Conservation (phyloP, 371 early-diverging fungal genomes). For the Mortierella sp. region DNA sequence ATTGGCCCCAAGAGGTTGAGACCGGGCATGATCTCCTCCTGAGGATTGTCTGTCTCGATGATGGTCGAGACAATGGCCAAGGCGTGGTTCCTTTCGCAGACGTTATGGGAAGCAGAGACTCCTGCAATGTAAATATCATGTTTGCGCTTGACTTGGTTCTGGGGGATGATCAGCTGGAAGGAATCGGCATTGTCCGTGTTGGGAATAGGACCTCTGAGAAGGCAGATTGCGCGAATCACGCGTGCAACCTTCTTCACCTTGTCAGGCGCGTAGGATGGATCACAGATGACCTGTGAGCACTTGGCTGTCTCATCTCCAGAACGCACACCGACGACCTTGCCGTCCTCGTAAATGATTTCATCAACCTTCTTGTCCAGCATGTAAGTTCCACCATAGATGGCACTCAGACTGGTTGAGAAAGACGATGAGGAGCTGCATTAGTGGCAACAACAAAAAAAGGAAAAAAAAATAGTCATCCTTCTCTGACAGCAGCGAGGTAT, state of each 20-base stretch:
- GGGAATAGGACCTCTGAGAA: slow-evolving; percentile 94
- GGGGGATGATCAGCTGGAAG: slow-evolving; percentile 95
- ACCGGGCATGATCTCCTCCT: slow-evolving; percentile 90
- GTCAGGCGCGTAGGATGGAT: slow-evolving; percentile 92
- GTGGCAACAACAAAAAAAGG: too few species aligned
- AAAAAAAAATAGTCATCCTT: too few species aligned
- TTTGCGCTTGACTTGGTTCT: slow-evolving; percentile 92
- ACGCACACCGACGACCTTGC: slow-evolving; percentile 89
- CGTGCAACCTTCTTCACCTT: slow-evolving; percentile 82
- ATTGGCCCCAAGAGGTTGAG: slow-evolving; percentile 93
- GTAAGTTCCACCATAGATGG: slow-evolving; percentile 98
- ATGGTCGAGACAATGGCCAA: slow-evolving; percentile 97
- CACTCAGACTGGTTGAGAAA: slow-evolving; percentile 84
- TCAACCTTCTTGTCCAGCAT: slow-evolving; percentile 95
- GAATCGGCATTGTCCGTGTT: slow-evolving; percentile 91
- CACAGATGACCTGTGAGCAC: slow-evolving; percentile 92
- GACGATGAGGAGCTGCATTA: too few species aligned
- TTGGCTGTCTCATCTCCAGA: slow-evolving; percentile 87
- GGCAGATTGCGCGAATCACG: slow-evolving; percentile 96
- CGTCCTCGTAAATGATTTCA: slow-evolving; percentile 88
- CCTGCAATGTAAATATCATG: slow-evolving; percentile 96
- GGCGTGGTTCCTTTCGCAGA: slow-evolving; percentile 88
- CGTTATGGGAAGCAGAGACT: slow-evolving; percentile 90
- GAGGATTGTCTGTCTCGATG: slow-evolving; percentile 92
- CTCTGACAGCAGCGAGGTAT: background rate